Conservation (phyloP, 2,329 filamentous ascomycete species). For the Monilinia polystroma region DNA sequence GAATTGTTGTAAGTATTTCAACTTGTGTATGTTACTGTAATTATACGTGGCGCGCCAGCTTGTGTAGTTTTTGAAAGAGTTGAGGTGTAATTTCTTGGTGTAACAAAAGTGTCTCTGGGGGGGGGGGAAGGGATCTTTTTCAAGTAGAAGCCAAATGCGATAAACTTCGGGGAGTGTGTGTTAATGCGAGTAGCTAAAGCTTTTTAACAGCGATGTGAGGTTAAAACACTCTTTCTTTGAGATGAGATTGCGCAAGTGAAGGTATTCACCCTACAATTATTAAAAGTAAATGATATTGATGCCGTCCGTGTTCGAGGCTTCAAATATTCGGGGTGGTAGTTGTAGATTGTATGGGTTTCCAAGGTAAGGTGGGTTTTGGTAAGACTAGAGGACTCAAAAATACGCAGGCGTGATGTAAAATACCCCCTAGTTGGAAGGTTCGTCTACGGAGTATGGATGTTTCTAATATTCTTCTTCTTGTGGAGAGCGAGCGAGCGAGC, state of each 20-base stretch:
- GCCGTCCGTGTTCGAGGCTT: slow-evolving; percentile 2
- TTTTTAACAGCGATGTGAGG: neutral
- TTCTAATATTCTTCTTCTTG: slow-evolving; percentile 1
- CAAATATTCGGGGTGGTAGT: neutral
- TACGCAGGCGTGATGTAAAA: slow-evolving; percentile 11
- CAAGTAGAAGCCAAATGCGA: slow-evolving; percentile 13
- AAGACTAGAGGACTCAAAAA: neutral
- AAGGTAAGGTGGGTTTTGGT: neutral
- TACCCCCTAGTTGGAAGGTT: slow-evolving; percentile 3
- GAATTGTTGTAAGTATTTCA: slow-evolving; percentile 1
- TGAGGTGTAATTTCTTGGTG: slow-evolving; percentile 4
- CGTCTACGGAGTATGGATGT: neutral
- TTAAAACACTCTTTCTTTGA: neutral
- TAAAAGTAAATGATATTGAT: neutral
- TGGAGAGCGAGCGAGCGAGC: neutral
- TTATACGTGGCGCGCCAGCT: slow-evolving; percentile 11
- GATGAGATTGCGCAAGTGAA: slow-evolving; percentile 12
- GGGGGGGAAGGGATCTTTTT: neutral
- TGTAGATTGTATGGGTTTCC: slow-evolving; percentile 12
- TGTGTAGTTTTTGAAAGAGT: slow-evolving; percentile 13
- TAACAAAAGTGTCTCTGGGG: neutral
- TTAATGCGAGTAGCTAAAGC: slow-evolving; percentile 14
- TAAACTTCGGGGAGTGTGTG: slow-evolving; percentile 3
- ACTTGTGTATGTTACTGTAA: neutral
- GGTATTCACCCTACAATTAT: slow-evolving; percentile 7